Conservation (phyloP, 352 stramenopile species). For the Pythium utonaiense region DNA sequence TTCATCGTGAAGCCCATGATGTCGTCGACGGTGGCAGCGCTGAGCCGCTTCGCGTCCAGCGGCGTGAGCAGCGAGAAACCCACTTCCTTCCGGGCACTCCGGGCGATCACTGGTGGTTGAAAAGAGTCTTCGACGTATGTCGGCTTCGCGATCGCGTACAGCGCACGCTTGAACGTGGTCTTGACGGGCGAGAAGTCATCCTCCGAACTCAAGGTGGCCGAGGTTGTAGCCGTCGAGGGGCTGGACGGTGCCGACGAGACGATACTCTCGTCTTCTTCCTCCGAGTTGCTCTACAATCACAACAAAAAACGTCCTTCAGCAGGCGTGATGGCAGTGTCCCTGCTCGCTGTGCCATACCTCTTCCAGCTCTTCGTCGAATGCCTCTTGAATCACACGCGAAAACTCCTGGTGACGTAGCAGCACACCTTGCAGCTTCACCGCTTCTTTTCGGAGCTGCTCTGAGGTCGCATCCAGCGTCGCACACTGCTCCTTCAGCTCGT, state of each 20-base stretch:
- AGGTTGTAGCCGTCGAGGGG: slow-evolving; percentile 25
- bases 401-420: slow-evolving; percentile 27
- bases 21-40: slow-evolving; percentile 43
- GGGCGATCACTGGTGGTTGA: slow-evolving; percentile 27
- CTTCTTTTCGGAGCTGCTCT: slow-evolving; percentile 40
- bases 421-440: slow-evolving; percentile 29
- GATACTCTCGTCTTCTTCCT: slow-evolving; percentile 20
- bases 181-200: slow-evolving; percentile 39
- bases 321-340: not conserved
- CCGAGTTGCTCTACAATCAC: slow-evolving; percentile 10
- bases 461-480: slow-evolving; percentile 37
- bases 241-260: slow-evolving; percentile 15
- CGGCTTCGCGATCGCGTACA: slow-evolving; percentile 20
- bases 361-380: slow-evolving; percentile 35
- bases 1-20: slow-evolving; percentile 56
- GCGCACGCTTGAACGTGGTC: slow-evolving; percentile 8
- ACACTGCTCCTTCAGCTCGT: slow-evolving; percentile 35
- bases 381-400: slow-evolving; percentile 36
- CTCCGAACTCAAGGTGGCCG: slow-evolving; percentile 10
- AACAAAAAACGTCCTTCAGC: slow-evolving; percentile 15
- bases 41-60: slow-evolving; percentile 29
- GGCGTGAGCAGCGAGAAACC: slow-evolving; percentile 41
- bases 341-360: slow-evolving; percentile 19
- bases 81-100: slow-evolving; percentile 40
- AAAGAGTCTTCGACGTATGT: slow-evolving; percentile 28